Evolutionary conservation across 306 rosid genomes (phyloP), one percentile per base, ranked within the genome.

Genomic region (Pterocarpus santalinus): DNA sequence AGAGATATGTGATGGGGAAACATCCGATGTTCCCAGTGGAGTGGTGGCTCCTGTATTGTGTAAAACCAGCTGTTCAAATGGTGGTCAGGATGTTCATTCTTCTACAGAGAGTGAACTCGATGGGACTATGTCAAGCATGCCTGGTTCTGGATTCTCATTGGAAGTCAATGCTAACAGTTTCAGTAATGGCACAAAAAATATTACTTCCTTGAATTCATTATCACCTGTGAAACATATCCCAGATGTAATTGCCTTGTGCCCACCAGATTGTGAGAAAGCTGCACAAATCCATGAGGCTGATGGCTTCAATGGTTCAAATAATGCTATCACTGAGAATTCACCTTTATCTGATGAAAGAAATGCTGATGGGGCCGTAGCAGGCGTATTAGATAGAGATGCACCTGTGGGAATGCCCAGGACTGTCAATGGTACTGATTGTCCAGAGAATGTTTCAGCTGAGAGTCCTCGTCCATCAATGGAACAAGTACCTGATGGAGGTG

Each of bases 371-470:
- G 41, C 69, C 68, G 36, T 61, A 8, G n/a, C 66, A n/a, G 47
- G 75, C 52, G n/a, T 71, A 28, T 72, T 79, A 67, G 82, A 65
- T 62, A 70, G 46, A 76, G 86, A 75, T 75, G 84, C 77, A 79
- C 61, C 36, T 36, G 5, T 39, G 16, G 77, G 39, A 72, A 53
- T 39, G 72, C 81, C 38, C 11, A 83, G 72, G 52, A 62, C 61
- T 77, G 52, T n/a, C 58, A 60, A 38, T 76, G 46, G 57, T 5
- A 35, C n/a, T 44, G 73, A 36, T 83, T 57, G 70, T 65, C 69
- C 28, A 17, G 69, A 79, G 22, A 75, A 74, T 63, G 60, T 30
- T 83, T 60, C 64, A 51, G 38, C 72, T 56, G 53, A 61, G 9
- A 63, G 71, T 80, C 73, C 47, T 32, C 43, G 65, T 61, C 66